Evolutionary conservation across 768 basidiomycete genomes (phyloP).

Genomic region (Suillus alpinus): DNA sequence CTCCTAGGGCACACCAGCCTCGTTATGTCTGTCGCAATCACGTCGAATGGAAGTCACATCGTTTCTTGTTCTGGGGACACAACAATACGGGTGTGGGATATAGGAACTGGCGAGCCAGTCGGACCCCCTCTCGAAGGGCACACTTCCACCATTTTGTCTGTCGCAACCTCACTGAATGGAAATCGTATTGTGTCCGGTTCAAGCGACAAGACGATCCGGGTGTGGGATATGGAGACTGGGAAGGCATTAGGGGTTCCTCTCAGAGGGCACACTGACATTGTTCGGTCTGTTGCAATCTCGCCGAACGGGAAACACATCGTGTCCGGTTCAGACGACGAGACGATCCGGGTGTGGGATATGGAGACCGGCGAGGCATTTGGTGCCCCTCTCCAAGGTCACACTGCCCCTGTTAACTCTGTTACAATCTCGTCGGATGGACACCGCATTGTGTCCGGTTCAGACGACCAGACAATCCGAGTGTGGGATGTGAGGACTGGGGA

Average conservation of each 20-base stretch:
- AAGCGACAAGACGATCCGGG: neutral
- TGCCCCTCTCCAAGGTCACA: slow-evolving; percentile 11
- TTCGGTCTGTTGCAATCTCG: neutral
- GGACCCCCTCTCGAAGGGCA: neutral
- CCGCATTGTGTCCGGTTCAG: neutral
- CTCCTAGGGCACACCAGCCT: slow-evolving; percentile 4
- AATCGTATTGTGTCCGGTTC: slow-evolving; percentile 22
- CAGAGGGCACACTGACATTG: neutral
- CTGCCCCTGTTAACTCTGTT: neutral
- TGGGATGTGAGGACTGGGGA: slow-evolving; percentile 8
- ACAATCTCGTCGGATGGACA: neutral
- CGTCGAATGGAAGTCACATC: slow-evolving; percentile 5
- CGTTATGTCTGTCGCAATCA: neutral
- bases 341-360: slow-evolving; percentile 14
- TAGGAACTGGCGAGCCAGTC: neutral
- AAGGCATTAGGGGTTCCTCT: neutral
- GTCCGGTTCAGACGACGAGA: slow-evolving; percentile 8
- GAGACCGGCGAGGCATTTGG: slow-evolving; percentile 16
- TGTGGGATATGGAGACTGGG: neutral
- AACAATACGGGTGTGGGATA: slow-evolving; percentile 14
- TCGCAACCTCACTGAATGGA: slow-evolving; percentile 27
- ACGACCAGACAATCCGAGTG: neutral
- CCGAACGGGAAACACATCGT: neutral
- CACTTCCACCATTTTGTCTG: neutral
- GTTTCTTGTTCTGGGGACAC: slow-evolving; percentile 12